Evolutionary conservation across 805 yeast genomes (phyloP), one percentile per base, ranked within the genome.

Genomic region (Wickerhamomyces sydowiorum): DNA sequence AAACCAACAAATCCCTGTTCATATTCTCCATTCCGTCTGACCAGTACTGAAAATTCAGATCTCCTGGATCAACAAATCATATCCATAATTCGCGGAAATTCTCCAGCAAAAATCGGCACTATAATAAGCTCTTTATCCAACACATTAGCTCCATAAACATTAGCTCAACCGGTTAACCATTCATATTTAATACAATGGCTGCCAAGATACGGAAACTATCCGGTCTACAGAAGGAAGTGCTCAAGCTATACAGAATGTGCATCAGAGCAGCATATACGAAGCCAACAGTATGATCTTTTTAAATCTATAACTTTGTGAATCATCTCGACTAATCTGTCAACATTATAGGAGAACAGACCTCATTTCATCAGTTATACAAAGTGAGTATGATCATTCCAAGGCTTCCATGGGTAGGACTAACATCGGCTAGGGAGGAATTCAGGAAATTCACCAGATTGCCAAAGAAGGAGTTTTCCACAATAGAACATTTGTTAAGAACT

Each of bases 391-490:
- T 6, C 7, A 29, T 29, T 14, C 19, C 7, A 8, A 6, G 6
- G 6, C 5, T 29, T 15, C 18, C 5, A 17, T 19, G 9, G 17
- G 19, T 9, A 17, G 14, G 15, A 7, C 19, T 10, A 29, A 29
- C 9, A 29, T 9, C 8, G 27, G 43, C 41, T 10, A 72, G 81
- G 39, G 50, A 51, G n/a, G 91, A 87, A 56, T 91, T 90, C 59
- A 65, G 56, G 14, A 78, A 78, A 51, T 69, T 80, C 57, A 65
- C 69, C 38, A 52, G 59, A 24, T 62, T 90, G 10, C 78, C 84
- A 29, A 81, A 84, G 59, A 82, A 86, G 51, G 95, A 87, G 50
- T 90, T 90, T 59, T 72, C 82, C 35, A 84, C 96, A 1, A 79
- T 90, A 35, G 98, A 90, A 59, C 89, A 90, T 62, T 68, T 91